These are phyloP conservation scores for Afroboletus lepidellus DNA, from an alignment of 1,284 basidiomycete species.

Conservation along the genomic window DNA sequence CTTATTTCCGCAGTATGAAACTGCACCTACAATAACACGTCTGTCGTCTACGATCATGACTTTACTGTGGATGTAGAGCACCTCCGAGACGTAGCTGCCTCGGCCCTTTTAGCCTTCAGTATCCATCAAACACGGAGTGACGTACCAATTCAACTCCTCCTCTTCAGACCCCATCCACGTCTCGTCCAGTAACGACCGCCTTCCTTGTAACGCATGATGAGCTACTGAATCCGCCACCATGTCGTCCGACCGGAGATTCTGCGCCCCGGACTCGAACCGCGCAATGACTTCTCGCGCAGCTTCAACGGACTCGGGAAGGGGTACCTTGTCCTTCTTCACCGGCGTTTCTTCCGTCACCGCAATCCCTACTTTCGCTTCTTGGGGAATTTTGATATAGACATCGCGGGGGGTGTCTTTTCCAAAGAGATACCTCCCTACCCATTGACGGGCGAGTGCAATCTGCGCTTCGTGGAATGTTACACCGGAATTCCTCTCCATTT, in stretches of 20 bases:
- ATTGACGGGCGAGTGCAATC: slow-evolving; percentile 82
- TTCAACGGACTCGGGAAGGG: slow-evolving; percentile 62
- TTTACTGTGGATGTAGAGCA: slow-evolving; percentile 80
- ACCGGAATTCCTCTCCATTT: slow-evolving; percentile 74
- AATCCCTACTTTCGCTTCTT: slow-evolving; percentile 44
- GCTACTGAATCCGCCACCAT: slow-evolving; percentile 71
- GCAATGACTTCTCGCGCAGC: slow-evolving; percentile 65
- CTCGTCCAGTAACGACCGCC: slow-evolving; percentile 63
- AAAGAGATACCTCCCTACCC: slow-evolving; percentile 58
- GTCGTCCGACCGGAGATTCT: slow-evolving; percentile 51
- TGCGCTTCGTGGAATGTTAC: slow-evolving; percentile 84
- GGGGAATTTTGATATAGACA: slow-evolving; percentile 52
- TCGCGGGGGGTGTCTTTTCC: slow-evolving; percentile 43
- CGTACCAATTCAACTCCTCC: slow-evolving; percentile 78
- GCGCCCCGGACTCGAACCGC: slow-evolving; percentile 66
- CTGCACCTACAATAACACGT: slow-evolving; percentile 70
- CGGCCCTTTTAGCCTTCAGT: slow-evolving; percentile 2
- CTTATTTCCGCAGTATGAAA: background rate
- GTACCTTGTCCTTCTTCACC: slow-evolving; percentile 57
- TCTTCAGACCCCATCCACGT: slow-evolving; percentile 79
- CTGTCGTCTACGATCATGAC: slow-evolving; percentile 94
- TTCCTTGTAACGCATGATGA: slow-evolving; percentile 73
- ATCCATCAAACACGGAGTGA: slow-evolving; percentile 19
- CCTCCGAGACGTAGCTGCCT: slow-evolving; percentile 74
- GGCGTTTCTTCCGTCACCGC: slow-evolving; percentile 47